phyloP scores from a whole-genome alignment of 352 stramenopile species.

The Thalassiosira hispida region DNA sequence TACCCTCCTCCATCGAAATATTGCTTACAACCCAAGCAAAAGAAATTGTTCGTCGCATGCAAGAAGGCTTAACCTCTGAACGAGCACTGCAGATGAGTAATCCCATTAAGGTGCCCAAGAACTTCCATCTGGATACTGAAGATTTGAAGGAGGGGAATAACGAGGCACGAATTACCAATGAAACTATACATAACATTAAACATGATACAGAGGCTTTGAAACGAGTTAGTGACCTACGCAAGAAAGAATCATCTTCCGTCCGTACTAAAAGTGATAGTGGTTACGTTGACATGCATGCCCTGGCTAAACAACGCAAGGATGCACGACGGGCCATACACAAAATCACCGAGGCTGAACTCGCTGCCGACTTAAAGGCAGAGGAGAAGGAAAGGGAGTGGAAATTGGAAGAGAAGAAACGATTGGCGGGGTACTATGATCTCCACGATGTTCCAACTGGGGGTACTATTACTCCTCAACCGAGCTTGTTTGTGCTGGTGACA shows the following conservation, averaged over 20 bases:
- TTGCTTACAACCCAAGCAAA: slow-evolving; percentile 65
- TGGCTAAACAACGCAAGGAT: slow-evolving; percentile 62
- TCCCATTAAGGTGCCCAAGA: slow-evolving; percentile 54
- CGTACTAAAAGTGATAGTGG: slow-evolving; percentile 14
- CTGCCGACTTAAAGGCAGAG: slow-evolving; percentile 39
- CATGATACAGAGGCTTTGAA: slow-evolving; percentile 63
- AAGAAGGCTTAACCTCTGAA: slow-evolving; percentile 52
- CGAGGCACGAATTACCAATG: slow-evolving; percentile 27
- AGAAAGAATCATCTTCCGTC: slow-evolving; percentile 31
- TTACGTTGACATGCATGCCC: slow-evolving; percentile 38
- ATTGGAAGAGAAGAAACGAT: slow-evolving; percentile 54
- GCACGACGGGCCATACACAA: slow-evolving; percentile 54
- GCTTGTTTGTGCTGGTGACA: slow-evolving; percentile 53
- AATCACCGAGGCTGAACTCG: slow-evolving; percentile 50
- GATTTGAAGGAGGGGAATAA: slow-evolving; percentile 15
- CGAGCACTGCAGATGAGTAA: slow-evolving; percentile 56
- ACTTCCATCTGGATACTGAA: slow-evolving; percentile 47
- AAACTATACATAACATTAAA: slow-evolving; percentile 54
- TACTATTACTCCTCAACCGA: slow-evolving; percentile 48
- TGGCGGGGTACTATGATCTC: slow-evolving; percentile 56
- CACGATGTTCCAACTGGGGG: slow-evolving; percentile 44
- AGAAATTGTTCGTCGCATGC: slow-evolving; percentile 63
- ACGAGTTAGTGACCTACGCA: slow-evolving; percentile 45
- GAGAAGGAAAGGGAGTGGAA: slow-evolving; percentile 55
- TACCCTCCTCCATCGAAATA: slow-evolving; percentile 52